phyloP scores from a whole-genome alignment of 306 rosid species.

The Pyrus betulifolia region DNA sequence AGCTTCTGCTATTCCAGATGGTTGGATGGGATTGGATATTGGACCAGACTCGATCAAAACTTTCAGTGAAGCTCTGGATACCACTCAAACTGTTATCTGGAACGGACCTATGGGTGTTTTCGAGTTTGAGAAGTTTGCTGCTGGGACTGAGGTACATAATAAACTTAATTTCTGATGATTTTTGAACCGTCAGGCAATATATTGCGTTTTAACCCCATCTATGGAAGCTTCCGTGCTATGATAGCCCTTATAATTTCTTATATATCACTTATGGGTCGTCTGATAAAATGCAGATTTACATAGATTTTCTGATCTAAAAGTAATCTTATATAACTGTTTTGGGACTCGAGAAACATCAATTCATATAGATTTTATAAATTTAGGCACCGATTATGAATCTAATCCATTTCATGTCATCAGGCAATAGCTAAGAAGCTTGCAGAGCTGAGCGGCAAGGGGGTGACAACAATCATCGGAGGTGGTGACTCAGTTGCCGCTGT shows the following conservation, averaged over 20 bases:
- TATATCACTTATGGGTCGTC: neutral
- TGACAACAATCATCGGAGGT: constrained; percentile 91
- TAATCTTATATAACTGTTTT: neutral
- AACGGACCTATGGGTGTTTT: constrained; percentile 99
- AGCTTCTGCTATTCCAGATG: constrained; percentile 75
- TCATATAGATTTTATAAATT: too few relatives aligned
- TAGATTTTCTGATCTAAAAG: neutral
- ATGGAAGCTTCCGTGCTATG: neutral
- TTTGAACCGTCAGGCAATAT: neutral
- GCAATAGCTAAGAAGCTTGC: constrained; percentile 83
- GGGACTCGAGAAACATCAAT: neutral
- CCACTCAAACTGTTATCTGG: constrained; percentile 77
- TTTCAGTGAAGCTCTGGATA: constrained; percentile 61
- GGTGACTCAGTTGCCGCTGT: constrained; percentile 98
- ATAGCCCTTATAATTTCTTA: too few relatives aligned
- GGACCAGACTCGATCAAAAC: constrained; percentile 86
- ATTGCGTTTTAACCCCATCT: neutral
- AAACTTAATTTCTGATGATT: neutral
- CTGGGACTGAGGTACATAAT: constrained; percentile 68
- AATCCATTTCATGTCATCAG: constrained; percentile 24
- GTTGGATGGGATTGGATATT: constrained; percentile 98
- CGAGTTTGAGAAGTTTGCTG: constrained; percentile 82
- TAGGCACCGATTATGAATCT: neutral
- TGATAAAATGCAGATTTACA: neutral
- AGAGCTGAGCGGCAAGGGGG: constrained; percentile 80